These are phyloP conservation scores for Verbascum thapsus DNA, from an alignment of 257 asterid genomes.

Conservation along the genomic window DNA sequence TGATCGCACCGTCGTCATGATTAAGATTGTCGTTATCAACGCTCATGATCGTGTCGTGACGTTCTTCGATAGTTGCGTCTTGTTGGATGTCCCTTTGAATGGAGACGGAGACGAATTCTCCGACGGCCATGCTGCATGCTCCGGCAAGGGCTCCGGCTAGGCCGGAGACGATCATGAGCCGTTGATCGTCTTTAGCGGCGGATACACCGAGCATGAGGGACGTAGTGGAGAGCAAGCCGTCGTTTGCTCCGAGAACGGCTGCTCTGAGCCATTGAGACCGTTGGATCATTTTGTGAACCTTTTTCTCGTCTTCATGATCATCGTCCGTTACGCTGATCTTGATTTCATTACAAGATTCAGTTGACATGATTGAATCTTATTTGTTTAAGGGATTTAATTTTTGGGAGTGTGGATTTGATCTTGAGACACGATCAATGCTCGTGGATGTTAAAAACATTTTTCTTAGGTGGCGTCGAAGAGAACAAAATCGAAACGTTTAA, in stretches of 20 bases:
- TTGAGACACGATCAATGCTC: constrained; percentile 33
- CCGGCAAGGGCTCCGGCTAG: constrained; percentile 71
- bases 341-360: constrained; percentile 30
- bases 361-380: constrained; percentile 34
- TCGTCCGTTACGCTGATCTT: constrained; percentile 21
- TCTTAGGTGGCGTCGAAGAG: constrained; percentile 39
- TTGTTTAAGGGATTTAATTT: not conserved
- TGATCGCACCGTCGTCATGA: not conserved
- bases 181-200: constrained; percentile 57
- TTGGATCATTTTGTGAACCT: constrained; percentile 17
- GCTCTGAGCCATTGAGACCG: constrained; percentile 75
- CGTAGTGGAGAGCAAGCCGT: constrained; percentile 62
- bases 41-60: not conserved
- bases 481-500: constrained; percentile 26
- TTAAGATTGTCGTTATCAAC: not conserved
- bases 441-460: constrained; percentile 22
- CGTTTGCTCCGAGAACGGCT: constrained; percentile 70
- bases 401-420: constrained; percentile 50
- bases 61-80: not conserved
- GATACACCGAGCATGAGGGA: constrained; percentile 70
- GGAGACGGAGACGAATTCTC: constrained; percentile 65
- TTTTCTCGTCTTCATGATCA: constrained; percentile 24
- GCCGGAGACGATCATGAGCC: constrained; percentile 52
- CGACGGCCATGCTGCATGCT: constrained; percentile 73
- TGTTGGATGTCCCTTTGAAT: constrained; percentile 58